Conservation (phyloP, 768 basidiomycete species). For the Suillus brevipes region DNA sequence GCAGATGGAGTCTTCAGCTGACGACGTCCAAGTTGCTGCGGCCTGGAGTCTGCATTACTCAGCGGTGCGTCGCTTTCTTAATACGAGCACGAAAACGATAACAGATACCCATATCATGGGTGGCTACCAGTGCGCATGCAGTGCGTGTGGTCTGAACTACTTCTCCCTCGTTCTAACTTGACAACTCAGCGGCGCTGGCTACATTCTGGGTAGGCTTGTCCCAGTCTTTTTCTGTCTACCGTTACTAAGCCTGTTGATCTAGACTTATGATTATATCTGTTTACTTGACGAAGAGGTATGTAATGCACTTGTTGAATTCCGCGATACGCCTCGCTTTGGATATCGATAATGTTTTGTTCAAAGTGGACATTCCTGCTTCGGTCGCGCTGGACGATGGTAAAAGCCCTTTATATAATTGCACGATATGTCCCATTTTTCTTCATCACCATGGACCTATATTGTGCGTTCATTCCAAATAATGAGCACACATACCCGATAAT, state of each 20-base stretch:
- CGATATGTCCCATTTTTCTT: background rate
- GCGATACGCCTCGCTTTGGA: background rate
- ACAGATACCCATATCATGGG: too few relatives aligned
- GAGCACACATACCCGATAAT: background rate
- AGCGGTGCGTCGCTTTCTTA: too few relatives aligned
- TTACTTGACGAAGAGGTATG: background rate
- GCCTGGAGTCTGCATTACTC: too few relatives aligned
- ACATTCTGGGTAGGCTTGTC: background rate
- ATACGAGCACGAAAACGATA: too few relatives aligned
- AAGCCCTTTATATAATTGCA: background rate
- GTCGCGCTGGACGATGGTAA: background rate
- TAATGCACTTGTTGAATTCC: background rate
- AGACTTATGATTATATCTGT: slow-evolving; percentile 1
- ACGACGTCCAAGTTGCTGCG: too few relatives aligned
- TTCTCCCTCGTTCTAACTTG: background rate
- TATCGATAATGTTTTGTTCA: background rate
- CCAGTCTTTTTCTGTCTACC: background rate
- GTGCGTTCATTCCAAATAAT: background rate
- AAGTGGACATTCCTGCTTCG: background rate
- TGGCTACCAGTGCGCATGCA: too few relatives aligned
- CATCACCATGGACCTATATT: background rate
- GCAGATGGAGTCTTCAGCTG: too few relatives aligned
- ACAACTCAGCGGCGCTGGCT: background rate
- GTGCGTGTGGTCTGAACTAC: too few relatives aligned
- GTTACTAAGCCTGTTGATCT: background rate